Evolutionary conservation across 805 yeast genomes (phyloP).

Genomic region (Kodamaea hsintzibuensis): DNA sequence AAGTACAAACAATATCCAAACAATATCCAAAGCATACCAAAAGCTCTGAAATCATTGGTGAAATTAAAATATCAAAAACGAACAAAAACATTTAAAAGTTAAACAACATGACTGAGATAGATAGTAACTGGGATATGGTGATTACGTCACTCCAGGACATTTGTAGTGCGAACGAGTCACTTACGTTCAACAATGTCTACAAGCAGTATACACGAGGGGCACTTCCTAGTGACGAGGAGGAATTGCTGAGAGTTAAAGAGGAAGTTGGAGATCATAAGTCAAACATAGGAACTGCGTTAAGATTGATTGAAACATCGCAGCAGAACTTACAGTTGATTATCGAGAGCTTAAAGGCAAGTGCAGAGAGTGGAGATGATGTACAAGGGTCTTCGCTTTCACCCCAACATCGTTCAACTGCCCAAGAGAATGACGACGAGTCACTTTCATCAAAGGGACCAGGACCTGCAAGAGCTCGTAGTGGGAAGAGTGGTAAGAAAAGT

Average conservation of each 20-base stretch:
- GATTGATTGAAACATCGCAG: conserved; percentile 40
- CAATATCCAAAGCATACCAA: background rate
- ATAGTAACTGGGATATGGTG: conserved; percentile 69
- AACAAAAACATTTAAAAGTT: background rate
- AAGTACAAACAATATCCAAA: background rate
- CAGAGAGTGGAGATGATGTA: conserved; percentile 11
- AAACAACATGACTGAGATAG: conserved; percentile 34
- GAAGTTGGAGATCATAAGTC: conserved; percentile 53
- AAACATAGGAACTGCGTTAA: conserved; percentile 52
- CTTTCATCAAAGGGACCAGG: background rate
- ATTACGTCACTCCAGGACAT: conserved; percentile 68
- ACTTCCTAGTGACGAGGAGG: conserved; percentile 35
- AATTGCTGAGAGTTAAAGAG: conserved; percentile 41
- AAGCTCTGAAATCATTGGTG: background rate
- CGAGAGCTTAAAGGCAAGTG: conserved; percentile 23
- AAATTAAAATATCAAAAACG: background rate
- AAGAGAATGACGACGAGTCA: conserved; percentile 11
- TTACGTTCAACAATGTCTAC: conserved; percentile 47
- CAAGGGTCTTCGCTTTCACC: conserved; percentile 1
- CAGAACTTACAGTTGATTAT: conserved; percentile 51
- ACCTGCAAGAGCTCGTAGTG: background rate
- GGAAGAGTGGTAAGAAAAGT: conserved; percentile 10
- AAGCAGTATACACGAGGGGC: conserved; percentile 22
- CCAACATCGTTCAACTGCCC: background rate
- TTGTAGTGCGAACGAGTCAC: conserved; percentile 59